Percentiles rank a stretch among this genome's conserved stretches.
phyloP scores from a whole-genome alignment of 257 asterid genomes.

The Capsicum rhomboideum region DNA sequence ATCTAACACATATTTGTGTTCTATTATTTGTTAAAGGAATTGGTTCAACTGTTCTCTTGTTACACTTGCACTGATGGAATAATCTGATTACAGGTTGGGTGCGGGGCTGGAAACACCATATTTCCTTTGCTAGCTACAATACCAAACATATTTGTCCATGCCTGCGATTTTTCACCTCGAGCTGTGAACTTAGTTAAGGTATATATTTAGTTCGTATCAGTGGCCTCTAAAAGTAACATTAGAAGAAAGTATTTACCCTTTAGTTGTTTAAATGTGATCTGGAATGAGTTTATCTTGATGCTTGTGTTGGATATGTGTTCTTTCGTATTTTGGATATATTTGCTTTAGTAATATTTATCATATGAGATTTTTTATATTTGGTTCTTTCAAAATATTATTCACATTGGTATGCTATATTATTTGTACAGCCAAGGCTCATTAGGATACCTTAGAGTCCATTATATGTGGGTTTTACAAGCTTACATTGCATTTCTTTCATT shows the following conservation, averaged over 20 bases:
- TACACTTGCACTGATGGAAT: background rate
- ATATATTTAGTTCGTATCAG: conserved; percentile 6
- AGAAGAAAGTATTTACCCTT: background rate
- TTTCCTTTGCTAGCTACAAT: conserved; percentile 77
- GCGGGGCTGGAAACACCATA: conserved; percentile 94
- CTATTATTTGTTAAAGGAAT: background rate
- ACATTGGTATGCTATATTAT: background rate
- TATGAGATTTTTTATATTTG: background rate
- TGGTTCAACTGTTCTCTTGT: background rate
- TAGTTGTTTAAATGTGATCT: background rate
- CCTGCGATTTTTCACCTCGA: conserved; percentile 94
- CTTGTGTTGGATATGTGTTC: background rate
- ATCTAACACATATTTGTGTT: background rate
- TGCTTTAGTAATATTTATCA: background rate
- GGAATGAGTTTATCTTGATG: background rate
- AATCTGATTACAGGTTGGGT: conserved; percentile 65
- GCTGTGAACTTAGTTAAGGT: conserved; percentile 94
- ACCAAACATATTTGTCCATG: conserved; percentile 64
- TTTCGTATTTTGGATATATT: background rate
- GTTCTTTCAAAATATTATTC: background rate
- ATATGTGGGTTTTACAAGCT: background rate
- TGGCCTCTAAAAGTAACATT: background rate
- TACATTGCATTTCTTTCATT: background rate
- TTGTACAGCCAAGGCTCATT: background rate
- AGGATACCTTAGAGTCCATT: background rate